A percentile compares a stretch with the other conserved stretches of the same genome.
Evolutionary conservation across 2,329 filamentous ascomycete species (phyloP).

Genomic region (Aspergillus caelatus): DNA sequence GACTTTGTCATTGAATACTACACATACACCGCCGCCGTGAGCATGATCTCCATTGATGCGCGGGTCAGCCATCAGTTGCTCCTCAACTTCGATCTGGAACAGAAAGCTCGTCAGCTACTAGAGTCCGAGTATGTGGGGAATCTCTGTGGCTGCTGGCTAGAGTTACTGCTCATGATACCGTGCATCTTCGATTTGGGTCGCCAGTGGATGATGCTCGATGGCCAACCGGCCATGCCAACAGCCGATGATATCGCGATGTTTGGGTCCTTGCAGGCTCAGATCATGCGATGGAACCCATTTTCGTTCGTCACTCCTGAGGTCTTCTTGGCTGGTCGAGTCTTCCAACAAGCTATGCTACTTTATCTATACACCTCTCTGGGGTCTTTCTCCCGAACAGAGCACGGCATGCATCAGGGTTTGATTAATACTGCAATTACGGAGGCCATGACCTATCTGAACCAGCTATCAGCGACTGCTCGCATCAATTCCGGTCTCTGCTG

Average conservation of each 20-base stretch:
- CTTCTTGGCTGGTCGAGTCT: conserved; percentile 47
- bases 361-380: conserved; percentile 43
- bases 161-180: conserved; percentile 33
- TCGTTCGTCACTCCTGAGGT: conserved; percentile 40
- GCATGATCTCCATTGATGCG: conserved; percentile 50
- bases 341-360: conserved; percentile 49
- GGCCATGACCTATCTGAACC: conserved; percentile 29
- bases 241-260: conserved; percentile 50
- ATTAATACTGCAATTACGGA: conserved; percentile 29
- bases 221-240: conserved; percentile 28
- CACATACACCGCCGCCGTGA: conserved; percentile 51
- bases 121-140: conserved; percentile 33
- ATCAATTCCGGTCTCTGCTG: conserved; percentile 41
- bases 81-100: conserved; percentile 48
- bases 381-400: conserved; percentile 25
- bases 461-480: conserved; percentile 28
- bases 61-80: conserved; percentile 32
- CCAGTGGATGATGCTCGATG: conserved; percentile 38
- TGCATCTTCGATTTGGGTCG: conserved; percentile 36
- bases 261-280: conserved; percentile 46
- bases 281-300: conserved; percentile 45
- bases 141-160: conserved; percentile 35
- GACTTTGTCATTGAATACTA: conserved; percentile 55
- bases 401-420: conserved; percentile 32
- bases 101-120: conserved; percentile 33